These are phyloP conservation scores for Ulmus americana DNA, from an alignment of 331 rosid genomes.

Conservation along the genomic window DNA sequence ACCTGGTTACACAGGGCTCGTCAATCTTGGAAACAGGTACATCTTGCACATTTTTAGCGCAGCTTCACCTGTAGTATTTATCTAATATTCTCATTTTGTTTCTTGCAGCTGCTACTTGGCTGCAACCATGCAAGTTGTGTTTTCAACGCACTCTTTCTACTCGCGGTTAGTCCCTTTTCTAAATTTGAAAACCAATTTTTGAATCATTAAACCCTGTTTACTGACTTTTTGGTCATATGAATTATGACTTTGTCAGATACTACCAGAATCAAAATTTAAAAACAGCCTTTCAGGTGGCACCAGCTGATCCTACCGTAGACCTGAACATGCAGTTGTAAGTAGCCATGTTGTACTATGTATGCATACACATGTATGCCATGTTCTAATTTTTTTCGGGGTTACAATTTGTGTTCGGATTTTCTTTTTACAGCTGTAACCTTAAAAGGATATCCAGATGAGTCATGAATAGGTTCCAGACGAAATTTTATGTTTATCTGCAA, in stretches of 20 bases:
- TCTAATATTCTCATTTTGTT: conserved; percentile 22
- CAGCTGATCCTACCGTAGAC: conserved; percentile 95
- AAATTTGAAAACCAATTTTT: background rate
- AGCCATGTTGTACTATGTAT: conserved; percentile 14
- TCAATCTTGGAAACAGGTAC: conserved; percentile 96
- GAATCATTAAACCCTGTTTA: conserved; percentile 9
- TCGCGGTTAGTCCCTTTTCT: conserved; percentile 40
- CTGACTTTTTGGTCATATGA: conserved; percentile 13
- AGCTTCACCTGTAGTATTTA: conserved; percentile 8
- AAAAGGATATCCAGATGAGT: too few relatives aligned
- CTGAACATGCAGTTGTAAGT: conserved; percentile 87
- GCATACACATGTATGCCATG: too few relatives aligned
- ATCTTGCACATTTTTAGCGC: conserved; percentile 12
- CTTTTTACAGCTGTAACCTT: too few relatives aligned
- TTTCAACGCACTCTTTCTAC: conserved; percentile 61
- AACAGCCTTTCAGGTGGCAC: conserved; percentile 69
- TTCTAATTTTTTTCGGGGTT: too few relatives aligned
- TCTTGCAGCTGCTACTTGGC: conserved; percentile 91
- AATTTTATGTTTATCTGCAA: background rate
- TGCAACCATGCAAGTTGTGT: conserved; percentile 88
- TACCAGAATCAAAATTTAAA: conserved; percentile 49
- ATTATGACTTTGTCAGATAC: conserved; percentile 46
- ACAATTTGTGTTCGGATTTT: too few relatives aligned
- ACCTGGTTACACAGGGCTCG: conserved; percentile 89
- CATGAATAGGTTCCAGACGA: too few relatives aligned